Conservation (phyloP, 108 stramenopile genomes). For the Fistulifera pelliculosa region DNA sequence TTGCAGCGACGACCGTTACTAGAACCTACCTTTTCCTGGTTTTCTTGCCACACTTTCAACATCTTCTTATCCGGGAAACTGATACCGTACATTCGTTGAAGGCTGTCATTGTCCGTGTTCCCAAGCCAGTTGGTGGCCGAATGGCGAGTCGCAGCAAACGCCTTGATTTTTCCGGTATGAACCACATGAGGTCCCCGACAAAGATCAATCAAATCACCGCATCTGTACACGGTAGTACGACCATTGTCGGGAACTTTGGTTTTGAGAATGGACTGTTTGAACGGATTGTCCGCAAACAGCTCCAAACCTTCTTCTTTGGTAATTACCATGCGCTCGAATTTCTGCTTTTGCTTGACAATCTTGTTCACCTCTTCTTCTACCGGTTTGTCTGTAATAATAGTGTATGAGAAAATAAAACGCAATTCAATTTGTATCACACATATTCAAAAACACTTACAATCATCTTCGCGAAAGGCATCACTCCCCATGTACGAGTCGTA, state of each 20-base stretch:
- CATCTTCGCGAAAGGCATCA: slow-evolving; percentile 80
- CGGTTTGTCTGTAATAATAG: slow-evolving; percentile 35
- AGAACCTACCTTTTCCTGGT: slow-evolving; percentile 75
- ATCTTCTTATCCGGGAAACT: slow-evolving; percentile 97
- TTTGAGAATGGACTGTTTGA: slow-evolving; percentile 90
- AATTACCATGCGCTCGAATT: slow-evolving; percentile 96
- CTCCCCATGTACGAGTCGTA: slow-evolving; percentile 99
- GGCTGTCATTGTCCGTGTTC: slow-evolving; percentile 92
- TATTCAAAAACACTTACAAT: slow-evolving; percentile 52
- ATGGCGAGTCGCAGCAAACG: slow-evolving; percentile 86
- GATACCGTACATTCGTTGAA: slow-evolving; percentile 97
- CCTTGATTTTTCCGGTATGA: slow-evolving; percentile 91
- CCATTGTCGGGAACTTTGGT: slow-evolving; percentile 94
- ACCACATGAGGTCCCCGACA: slow-evolving; percentile 97
- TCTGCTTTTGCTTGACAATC: slow-evolving; percentile 91
- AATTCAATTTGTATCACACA: not conserved
- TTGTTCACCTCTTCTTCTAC: slow-evolving; percentile 79
- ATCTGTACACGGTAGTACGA: slow-evolving; percentile 95
- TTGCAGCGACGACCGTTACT: not conserved
- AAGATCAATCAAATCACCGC: slow-evolving; percentile 96
- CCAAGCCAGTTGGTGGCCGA: slow-evolving; percentile 97
- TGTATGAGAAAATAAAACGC: slow-evolving; percentile 3
- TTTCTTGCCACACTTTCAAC: slow-evolving; percentile 93
- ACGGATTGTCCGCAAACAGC: slow-evolving; percentile 95
- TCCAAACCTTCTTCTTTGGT: slow-evolving; percentile 97